phyloP scores from a whole-genome alignment of 345 rosid genomes.

The Kandelia obovata region DNA sequence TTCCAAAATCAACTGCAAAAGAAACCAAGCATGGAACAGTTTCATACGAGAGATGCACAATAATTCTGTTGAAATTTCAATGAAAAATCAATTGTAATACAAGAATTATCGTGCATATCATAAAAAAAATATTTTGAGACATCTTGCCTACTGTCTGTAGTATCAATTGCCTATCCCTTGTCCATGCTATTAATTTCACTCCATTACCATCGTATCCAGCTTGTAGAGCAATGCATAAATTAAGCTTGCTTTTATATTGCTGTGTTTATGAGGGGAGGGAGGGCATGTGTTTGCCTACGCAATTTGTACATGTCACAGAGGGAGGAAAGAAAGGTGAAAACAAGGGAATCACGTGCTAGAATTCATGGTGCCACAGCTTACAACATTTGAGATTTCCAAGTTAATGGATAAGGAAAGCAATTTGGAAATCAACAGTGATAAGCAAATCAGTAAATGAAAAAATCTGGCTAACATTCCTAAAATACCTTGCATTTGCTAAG shows the following conservation, averaged over 20 bases:
- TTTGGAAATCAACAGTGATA: too few relatives aligned
- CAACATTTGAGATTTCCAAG: too few relatives aligned
- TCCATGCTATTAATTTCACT: conserved; percentile 5
- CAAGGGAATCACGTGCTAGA: too few relatives aligned
- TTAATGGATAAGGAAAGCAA: too few relatives aligned
- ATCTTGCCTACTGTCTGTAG: neutral
- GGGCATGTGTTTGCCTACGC: too few relatives aligned
- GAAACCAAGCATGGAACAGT: conserved; percentile 9
- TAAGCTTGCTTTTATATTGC: neutral
- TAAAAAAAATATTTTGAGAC: neutral
- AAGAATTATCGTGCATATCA: neutral
- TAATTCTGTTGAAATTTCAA: neutral
- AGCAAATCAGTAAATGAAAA: too few relatives aligned
- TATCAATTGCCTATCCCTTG: neutral
- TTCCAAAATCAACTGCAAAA: conserved; percentile 73
- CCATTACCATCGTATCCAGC: neutral
- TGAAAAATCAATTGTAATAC: neutral
- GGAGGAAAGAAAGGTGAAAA: too few relatives aligned
- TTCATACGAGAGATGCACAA: neutral
- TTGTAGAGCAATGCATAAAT: neutral
- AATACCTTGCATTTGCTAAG: too few relatives aligned
- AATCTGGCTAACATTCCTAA: too few relatives aligned
- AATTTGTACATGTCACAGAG: too few relatives aligned
- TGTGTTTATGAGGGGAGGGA: too few relatives aligned
- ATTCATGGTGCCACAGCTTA: too few relatives aligned